These are phyloP conservation scores for Monosporascus sp. DNA, from an alignment of 2,329 filamentous ascomycete genomes.

Conservation along the genomic window DNA sequence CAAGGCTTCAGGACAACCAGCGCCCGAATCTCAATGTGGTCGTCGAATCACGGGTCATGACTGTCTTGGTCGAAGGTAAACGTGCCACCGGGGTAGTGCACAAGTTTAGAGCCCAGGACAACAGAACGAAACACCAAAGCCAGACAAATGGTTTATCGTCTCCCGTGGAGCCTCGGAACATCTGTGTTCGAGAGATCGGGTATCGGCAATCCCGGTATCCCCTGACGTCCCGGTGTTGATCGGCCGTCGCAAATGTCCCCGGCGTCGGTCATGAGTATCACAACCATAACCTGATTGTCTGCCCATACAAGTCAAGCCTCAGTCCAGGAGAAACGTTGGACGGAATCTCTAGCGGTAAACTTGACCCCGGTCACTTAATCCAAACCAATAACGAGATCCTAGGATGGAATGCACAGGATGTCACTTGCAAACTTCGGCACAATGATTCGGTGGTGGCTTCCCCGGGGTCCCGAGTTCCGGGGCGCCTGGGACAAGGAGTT, in stretches of 20 bases:
- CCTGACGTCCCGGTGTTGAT: slow-evolving; percentile 27
- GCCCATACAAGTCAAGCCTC: slow-evolving; percentile 32
- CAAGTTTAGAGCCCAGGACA: no score
- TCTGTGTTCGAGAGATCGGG: slow-evolving; percentile 45
- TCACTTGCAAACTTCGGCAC: not conserved
- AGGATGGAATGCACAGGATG: not conserved
- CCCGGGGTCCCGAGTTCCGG: not conserved
- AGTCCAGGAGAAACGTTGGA: not conserved
- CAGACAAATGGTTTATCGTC: slow-evolving; percentile 39
- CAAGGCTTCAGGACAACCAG: slow-evolving; percentile 35
- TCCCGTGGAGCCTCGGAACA: slow-evolving; percentile 34
- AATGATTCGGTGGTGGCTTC: not conserved
- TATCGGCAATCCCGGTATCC: slow-evolving; percentile 37
- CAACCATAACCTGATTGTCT: slow-evolving; percentile 42
- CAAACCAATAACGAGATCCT: not conserved
- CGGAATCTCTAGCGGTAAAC: not conserved
- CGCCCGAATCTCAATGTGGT: slow-evolving; percentile 46
- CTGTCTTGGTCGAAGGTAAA: no score
- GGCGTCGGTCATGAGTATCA: slow-evolving; percentile 41
- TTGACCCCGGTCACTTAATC: not conserved
- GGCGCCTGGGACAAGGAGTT: not conserved
- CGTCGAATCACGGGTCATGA: slow-evolving; percentile 42
- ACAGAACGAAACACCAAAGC: slow-evolving; percentile 27
- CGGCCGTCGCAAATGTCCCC: slow-evolving; percentile 32
- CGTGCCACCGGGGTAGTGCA: no score